Percentiles rank a stretch among this genome's conserved stretches.
Evolutionary conservation across 2,329 filamentous ascomycete genomes (phyloP).

Genomic region (Sphaceloma murrayae): DNA sequence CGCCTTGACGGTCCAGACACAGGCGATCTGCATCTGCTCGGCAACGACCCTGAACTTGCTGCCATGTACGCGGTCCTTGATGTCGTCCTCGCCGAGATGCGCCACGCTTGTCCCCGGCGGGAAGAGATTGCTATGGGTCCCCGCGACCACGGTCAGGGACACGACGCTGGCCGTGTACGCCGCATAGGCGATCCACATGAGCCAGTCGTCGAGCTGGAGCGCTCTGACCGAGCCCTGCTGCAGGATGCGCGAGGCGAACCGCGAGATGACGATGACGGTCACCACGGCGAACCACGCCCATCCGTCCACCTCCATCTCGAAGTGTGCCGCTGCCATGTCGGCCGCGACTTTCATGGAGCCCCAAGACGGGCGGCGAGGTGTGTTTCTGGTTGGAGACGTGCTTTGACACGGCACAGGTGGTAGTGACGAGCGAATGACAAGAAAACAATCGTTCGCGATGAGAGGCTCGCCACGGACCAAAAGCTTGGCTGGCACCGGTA

Average conservation of each 20-base stretch:
- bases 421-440: not conserved
- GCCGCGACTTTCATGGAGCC: slow-evolving; percentile 5
- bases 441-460: not conserved
- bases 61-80: slow-evolving; percentile 25
- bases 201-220: slow-evolving; percentile 49
- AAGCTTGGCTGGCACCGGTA: not conserved
- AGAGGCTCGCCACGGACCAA: not conserved
- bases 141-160: slow-evolving; percentile 36
- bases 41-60: slow-evolving; percentile 34
- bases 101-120: slow-evolving; percentile 38
- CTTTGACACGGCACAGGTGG: not conserved
- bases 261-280: slow-evolving; percentile 7
- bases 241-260: slow-evolving; percentile 3
- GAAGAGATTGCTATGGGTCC: slow-evolving; percentile 36
- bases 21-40: slow-evolving; percentile 31
- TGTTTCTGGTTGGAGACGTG: not conserved
- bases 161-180: slow-evolving; percentile 43
- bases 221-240: slow-evolving; percentile 26
- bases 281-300: slow-evolving; percentile 11
- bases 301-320: slow-evolving; percentile 11
- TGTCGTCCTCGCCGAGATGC: slow-evolving; percentile 26
- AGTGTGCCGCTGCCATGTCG: slow-evolving; percentile 9
- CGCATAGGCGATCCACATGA: slow-evolving; percentile 45
- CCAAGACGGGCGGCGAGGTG: too few relatives aligned
- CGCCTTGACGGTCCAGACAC: slow-evolving; percentile 32